Percentiles rank a stretch among this genome's conserved stretches.
These are phyloP conservation scores for Suillus cothurnatus DNA, from an alignment of 768 basidiomycete species.

Conservation along the genomic window DNA sequence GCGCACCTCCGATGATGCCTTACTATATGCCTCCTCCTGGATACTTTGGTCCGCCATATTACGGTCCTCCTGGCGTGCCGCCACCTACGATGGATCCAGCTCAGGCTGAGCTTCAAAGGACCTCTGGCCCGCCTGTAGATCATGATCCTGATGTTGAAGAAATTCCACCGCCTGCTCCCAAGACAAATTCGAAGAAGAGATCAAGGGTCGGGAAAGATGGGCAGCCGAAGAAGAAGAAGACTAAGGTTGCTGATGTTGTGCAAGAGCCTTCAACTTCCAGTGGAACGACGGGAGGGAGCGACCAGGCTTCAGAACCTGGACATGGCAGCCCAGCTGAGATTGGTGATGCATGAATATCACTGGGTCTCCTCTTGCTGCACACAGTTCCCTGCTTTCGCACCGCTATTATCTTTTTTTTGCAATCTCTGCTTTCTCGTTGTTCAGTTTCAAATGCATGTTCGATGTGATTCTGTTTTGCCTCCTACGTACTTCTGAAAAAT, in stretches of 20 bases:
- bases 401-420: slow-evolving; percentile 8
- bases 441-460: slow-evolving; percentile 21
- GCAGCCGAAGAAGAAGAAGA: slow-evolving; percentile 35
- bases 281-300: slow-evolving; percentile 28
- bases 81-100: slow-evolving; percentile 33
- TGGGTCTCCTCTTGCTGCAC: slow-evolving; percentile 14
- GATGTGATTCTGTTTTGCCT: slow-evolving; percentile 26
- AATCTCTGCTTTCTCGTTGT: slow-evolving; percentile 4
- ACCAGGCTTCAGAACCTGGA: slow-evolving; percentile 28
- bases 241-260: slow-evolving; percentile 19
- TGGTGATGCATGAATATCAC: slow-evolving; percentile 23
- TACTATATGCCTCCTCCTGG: slow-evolving; percentile 43
- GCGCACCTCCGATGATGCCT: slow-evolving; percentile 31
- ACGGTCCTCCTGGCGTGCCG: slow-evolving; percentile 32
- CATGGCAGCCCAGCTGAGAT: slow-evolving; percentile 27
- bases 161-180: slow-evolving; percentile 20
- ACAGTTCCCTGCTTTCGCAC: slow-evolving; percentile 9
- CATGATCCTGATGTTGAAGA: slow-evolving; percentile 14
- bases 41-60: slow-evolving; percentile 38
- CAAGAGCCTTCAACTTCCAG: slow-evolving; percentile 25
- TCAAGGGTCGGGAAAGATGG: slow-evolving; percentile 31
- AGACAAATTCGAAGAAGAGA: slow-evolving; percentile 30
- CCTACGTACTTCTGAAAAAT: slow-evolving; percentile 19
- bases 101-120: slow-evolving; percentile 24
- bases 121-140: slow-evolving; percentile 20